Base-by-base conservation (phyloP, 805 yeast species). In the Wickerhamomyces bisporus region DNA sequence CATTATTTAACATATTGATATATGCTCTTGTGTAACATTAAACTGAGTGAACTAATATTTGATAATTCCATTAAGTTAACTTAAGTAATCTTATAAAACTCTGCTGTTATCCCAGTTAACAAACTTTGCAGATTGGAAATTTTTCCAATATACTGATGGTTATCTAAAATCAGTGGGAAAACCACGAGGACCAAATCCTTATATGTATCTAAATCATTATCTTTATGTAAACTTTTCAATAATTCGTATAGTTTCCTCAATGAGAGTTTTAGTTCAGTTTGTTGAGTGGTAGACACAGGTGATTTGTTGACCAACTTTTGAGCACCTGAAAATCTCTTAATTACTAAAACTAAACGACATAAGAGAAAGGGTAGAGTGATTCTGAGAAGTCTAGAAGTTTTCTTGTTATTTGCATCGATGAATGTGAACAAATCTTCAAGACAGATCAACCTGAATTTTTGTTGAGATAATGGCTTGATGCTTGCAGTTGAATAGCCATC, bases 241-340 rank as follows among this genome's bases (percentile, higher is more conserved):
- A 66, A 52, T 6, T 47, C 45, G 23, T 47, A 48, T 5, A 78
- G 47, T 0, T 84, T 82, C 4, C 56, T 41, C 18, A 81, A 47
- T 6, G 78, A 49, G 0, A 64, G 49, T 11, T 46, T 44, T n/a
- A 88, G 51, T 55, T 89, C 98, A 6, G 63, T 58, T 38, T 74
- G 74, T 47, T 86, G 86, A 7, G 84, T 57, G 28, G 71, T 67
- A 0, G 91, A 75, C 13, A 84, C 63, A 1, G 97, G 97, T 36
- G 73, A 73, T 23, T 58, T 64, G 26, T 78, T 75, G 6, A 81
- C 53, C 11, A 88, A 60, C 24, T 68, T 72, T 35, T 70, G 73
- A 45, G 84, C 88, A 13, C 81, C 75, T 6, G 84, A 63, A 43
- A 75, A 79, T 41, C 82, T 74, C 39, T 82, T 68, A 31, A 89